A percentile compares a stretch with the other conserved stretches of the same genome.
Conservation (phyloP, 108 stramenopile genomes). For the Aurantiochytrium sp. region DNA sequence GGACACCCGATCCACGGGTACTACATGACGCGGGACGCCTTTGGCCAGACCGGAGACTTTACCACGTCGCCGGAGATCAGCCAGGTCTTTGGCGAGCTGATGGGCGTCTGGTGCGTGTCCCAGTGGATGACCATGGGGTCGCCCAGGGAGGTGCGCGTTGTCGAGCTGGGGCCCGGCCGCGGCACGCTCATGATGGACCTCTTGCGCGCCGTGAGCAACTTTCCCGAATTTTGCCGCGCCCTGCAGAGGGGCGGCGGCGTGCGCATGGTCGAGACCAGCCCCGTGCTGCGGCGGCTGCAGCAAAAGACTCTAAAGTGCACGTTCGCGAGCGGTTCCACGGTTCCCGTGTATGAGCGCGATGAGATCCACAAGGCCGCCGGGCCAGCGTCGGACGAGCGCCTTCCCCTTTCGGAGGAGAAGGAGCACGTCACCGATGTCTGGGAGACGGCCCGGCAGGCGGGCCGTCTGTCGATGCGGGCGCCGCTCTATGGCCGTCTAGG, state of each 20-base stretch:
- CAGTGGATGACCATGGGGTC: slow-evolving; percentile 62
- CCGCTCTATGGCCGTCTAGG: not conserved
- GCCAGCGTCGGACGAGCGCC: too few relatives aligned
- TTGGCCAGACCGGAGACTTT: slow-evolving; percentile 88
- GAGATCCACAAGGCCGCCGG: not conserved
- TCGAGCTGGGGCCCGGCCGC: slow-evolving; percentile 90
- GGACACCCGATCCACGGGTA: slow-evolving; percentile 58
- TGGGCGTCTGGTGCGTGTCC: slow-evolving; percentile 83
- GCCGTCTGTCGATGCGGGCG: not conserved
- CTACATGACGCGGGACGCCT: slow-evolving; percentile 47
- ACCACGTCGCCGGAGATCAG: slow-evolving; percentile 94
- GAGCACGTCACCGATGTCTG: not conserved
- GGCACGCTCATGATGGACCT: slow-evolving; percentile 91
- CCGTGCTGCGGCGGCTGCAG: slow-evolving; percentile 68
- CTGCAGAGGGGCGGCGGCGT: slow-evolving; percentile 47
- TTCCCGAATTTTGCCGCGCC: slow-evolving; percentile 56
- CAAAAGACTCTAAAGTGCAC: slow-evolving; percentile 54
- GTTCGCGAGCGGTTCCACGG: not conserved
- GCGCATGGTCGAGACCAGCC: slow-evolving; percentile 83
- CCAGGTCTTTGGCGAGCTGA: slow-evolving; percentile 90
- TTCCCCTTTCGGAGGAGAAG: not conserved
- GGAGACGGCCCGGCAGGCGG: not conserved
- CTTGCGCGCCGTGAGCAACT: slow-evolving; percentile 59
- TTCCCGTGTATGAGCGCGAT: not conserved
- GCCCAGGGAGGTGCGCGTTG: slow-evolving; percentile 68